Base-by-base conservation (phyloP, 306 rosid species). In the Glycyrrhiza uralensis region DNA sequence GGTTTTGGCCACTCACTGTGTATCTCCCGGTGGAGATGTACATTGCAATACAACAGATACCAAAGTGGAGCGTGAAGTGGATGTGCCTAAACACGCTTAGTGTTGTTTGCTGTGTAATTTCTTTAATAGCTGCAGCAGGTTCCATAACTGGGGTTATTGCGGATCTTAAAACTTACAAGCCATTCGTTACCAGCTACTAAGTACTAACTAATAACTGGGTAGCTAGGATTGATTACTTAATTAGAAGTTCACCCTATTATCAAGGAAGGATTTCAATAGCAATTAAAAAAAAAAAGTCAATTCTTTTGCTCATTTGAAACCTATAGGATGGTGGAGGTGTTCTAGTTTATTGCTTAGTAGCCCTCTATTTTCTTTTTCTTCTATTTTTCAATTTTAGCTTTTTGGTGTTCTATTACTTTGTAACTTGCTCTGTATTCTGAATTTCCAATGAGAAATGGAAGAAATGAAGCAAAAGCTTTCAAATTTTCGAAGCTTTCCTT, bases 1-100 rank as follows among this genome's bases (percentile, higher is more conserved):
- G 38, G 5, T 83, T 83, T 67, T 83, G 87, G 87, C 87, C 87
- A 2, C 71, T 83, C 4, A 83, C 87, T 1, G 87, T 83, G n/a
- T 83, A 58, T 80, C 76, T 83, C 44, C 87, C 87, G 0, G 77
- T 80, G 51, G 82, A 72, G 50, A 83, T 83, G 80, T 83, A 83
- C 26, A 76, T 83, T 15, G 57, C n/a, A n/a, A n/a, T 0, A 13
- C 87, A 83, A 17, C 67, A 18, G 49, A 62, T 80, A 58, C 75
- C 75, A 54, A 83, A 68, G 47, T 76, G 75, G 77, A 66, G 71
- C 67, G 36, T 42, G 10, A 80, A 62, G 41, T 83, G 85, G 84
- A 30, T 83, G 9, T 61, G 80, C 76, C 8, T 83, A 19, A 56
- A 83, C 0, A 28, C 62, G 55, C 85, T 83, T n/a, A 83, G 85